These are phyloP conservation scores for Trichoderma virens DNA, from an alignment of 495 filamentous ascomycete species.

Conservation along the genomic window DNA sequence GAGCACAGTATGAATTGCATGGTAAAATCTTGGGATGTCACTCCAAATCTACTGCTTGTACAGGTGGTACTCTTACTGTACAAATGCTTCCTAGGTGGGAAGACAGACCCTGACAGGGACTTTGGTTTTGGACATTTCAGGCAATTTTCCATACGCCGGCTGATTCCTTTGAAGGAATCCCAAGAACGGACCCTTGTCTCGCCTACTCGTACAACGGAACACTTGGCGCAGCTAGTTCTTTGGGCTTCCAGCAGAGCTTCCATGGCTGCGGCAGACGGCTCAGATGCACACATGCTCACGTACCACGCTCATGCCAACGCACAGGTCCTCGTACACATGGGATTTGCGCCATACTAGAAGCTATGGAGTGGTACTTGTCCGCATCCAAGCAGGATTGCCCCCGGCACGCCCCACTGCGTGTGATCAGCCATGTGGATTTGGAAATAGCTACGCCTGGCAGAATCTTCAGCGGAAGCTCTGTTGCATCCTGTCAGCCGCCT, in stretches of 20 bases:
- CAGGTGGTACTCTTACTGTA: no score
- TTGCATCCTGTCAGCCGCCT: not conserved
- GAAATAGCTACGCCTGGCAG: constrained; percentile 8
- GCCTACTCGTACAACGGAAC: not conserved
- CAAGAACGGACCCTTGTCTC: not conserved
- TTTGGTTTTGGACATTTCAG: not conserved
- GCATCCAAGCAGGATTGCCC: no score
- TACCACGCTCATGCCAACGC: not conserved
- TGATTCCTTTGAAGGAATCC: not conserved
- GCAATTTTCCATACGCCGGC: not conserved
- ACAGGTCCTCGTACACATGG: not conserved
- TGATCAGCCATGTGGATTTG: not conserved
- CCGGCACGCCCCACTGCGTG: not conserved
- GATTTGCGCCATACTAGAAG: not conserved
- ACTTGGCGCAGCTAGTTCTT: not conserved
- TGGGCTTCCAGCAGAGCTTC: not conserved
- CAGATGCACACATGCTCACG: not conserved
- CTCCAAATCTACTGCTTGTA: no score
- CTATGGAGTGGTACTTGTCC: no score
- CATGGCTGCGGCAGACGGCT: no score
- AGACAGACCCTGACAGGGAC: not conserved
- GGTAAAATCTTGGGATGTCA: no score
- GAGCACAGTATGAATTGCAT: no score
- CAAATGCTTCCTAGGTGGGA: not conserved
- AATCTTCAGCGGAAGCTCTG: not conserved